A percentile compares a stretch with the other conserved stretches of the same genome.
phyloP scores from a whole-genome alignment of 805 yeast genomes.

The Pichia nakasei region DNA sequence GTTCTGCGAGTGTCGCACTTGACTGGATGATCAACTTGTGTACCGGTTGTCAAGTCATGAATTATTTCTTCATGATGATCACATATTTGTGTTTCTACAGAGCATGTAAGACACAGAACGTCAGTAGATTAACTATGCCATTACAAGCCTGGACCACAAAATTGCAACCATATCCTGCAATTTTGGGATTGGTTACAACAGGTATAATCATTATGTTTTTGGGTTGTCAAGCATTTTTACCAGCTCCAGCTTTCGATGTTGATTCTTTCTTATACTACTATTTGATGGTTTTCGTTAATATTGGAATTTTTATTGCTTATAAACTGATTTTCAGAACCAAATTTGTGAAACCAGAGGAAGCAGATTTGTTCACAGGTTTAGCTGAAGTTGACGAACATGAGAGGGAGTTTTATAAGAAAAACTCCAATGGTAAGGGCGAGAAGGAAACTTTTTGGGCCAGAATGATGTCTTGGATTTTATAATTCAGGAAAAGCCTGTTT shows the following conservation, averaged over 20 bases:
- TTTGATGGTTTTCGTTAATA: slow-evolving; percentile 34
- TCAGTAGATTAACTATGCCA: slow-evolving; percentile 36
- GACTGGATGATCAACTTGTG: slow-evolving; percentile 26
- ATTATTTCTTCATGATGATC: slow-evolving; percentile 28
- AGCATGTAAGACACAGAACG: slow-evolving; percentile 50
- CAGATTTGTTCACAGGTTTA: slow-evolving; percentile 37
- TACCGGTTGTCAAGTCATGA: slow-evolving; percentile 24
- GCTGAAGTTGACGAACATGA: slow-evolving; percentile 45
- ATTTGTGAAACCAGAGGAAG: slow-evolving; percentile 33
- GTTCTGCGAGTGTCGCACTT: slow-evolving; percentile 21
- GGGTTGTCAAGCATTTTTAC: slow-evolving; percentile 35
- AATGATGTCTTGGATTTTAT: slow-evolving; percentile 3
- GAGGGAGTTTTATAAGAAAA: slow-evolving; percentile 20
- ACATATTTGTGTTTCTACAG: slow-evolving; percentile 56
- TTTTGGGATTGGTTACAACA: slow-evolving; percentile 23
- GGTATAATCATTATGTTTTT: slow-evolving; percentile 28
- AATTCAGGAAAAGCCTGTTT: too few species aligned
- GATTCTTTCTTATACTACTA: slow-evolving; percentile 37
- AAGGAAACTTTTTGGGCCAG: not conserved
- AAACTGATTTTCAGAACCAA: slow-evolving; percentile 33
- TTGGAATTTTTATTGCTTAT: slow-evolving; percentile 28
- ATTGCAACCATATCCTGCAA: slow-evolving; percentile 30
- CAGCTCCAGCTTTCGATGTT: slow-evolving; percentile 24
- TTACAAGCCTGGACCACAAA: slow-evolving; percentile 41
- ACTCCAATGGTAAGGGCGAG: not conserved